These are phyloP conservation scores for Calonectria hawksworthii DNA, from an alignment of 2,329 filamentous ascomycete genomes.

Conservation along the genomic window DNA sequence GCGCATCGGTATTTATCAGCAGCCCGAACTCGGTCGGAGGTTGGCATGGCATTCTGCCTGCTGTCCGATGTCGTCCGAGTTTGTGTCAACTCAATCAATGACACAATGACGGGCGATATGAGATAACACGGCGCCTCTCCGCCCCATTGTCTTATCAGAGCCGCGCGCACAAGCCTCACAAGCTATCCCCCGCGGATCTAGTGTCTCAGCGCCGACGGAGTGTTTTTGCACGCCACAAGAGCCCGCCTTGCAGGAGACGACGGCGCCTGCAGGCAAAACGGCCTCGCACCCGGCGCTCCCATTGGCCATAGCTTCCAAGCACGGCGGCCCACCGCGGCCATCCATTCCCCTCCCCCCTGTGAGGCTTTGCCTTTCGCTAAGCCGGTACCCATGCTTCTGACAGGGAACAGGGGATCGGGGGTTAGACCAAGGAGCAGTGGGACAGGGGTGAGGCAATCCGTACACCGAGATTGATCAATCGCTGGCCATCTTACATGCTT, in stretches of 20 bases:
- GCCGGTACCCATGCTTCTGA: conserved; percentile 28
- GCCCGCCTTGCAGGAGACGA: conserved; percentile 25
- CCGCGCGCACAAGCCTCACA: conserved; percentile 31
- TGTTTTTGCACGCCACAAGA: conserved; percentile 34
- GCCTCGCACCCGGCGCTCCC: conserved; percentile 11
- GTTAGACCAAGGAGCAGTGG: conserved; percentile 10
- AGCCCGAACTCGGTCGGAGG: neutral
- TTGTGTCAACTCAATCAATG: conserved; percentile 15
- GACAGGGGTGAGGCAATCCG: conserved; percentile 30
- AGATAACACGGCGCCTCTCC: neutral
- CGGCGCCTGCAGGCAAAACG: conserved; percentile 30
- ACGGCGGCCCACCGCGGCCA: conserved; percentile 26
- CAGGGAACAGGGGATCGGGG: conserved; percentile 30
- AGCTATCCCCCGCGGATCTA: conserved; percentile 38
- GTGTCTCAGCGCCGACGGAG: conserved; percentile 27
- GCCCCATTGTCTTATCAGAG: conserved; percentile 36
- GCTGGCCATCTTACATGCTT: conserved; percentile 23
- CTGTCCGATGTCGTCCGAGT: conserved; percentile 2
- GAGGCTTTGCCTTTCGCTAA: conserved; percentile 37
- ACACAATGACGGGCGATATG: conserved; percentile 9
- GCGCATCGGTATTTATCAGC: conserved; percentile 10
- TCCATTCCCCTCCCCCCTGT: conserved; percentile 23
- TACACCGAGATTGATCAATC: conserved; percentile 41
- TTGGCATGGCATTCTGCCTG: neutral
- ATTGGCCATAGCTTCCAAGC: conserved; percentile 31